Percentiles rank a stretch among this genome's conserved stretches.
phyloP scores from a whole-genome alignment of 192 early-diverging fungal genomes.

The Allomyces macrogynus region DNA sequence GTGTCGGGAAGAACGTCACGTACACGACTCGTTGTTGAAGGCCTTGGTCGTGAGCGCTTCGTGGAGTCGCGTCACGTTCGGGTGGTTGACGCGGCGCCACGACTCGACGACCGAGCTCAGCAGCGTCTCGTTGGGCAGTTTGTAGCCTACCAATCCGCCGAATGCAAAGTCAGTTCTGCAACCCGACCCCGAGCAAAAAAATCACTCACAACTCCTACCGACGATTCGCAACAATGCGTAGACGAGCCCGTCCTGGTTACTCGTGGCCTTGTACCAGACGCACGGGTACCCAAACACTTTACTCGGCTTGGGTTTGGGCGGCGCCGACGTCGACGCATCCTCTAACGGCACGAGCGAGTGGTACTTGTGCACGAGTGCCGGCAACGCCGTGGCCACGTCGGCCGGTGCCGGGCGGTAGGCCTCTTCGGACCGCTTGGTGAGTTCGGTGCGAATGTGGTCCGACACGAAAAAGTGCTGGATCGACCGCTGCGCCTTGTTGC shows the following conservation, averaged over 20 bases:
- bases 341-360: conserved; percentile 58
- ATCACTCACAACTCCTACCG: conserved; percentile 13
- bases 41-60: conserved; percentile 92
- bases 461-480: conserved; percentile 70
- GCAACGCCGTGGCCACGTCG: conserved; percentile 16
- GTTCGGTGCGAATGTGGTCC: conserved; percentile 59
- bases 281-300: conserved; percentile 48
- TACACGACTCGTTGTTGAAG: conserved; percentile 63
- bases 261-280: conserved; percentile 68
- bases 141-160: conserved; percentile 21
- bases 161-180: background rate
- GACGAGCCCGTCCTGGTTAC: conserved; percentile 61
- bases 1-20: background rate
- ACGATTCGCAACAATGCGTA: conserved; percentile 70
- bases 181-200: too few species aligned
- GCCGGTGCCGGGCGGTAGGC: conserved; percentile 15
- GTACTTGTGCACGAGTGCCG: conserved; percentile 71
- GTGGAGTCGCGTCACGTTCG: conserved; percentile 64
- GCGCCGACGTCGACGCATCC: conserved; percentile 3
- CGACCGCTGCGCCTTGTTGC: conserved; percentile 22
- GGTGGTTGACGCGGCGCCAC: conserved; percentile 65
- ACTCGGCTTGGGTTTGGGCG: conserved; percentile 25
- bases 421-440: conserved; percentile 50
- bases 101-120: conserved; percentile 55
- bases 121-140: conserved; percentile 53